Conservation (phyloP, 768 basidiomycete species). For the Rhodosporidiobolus odoratus region DNA sequence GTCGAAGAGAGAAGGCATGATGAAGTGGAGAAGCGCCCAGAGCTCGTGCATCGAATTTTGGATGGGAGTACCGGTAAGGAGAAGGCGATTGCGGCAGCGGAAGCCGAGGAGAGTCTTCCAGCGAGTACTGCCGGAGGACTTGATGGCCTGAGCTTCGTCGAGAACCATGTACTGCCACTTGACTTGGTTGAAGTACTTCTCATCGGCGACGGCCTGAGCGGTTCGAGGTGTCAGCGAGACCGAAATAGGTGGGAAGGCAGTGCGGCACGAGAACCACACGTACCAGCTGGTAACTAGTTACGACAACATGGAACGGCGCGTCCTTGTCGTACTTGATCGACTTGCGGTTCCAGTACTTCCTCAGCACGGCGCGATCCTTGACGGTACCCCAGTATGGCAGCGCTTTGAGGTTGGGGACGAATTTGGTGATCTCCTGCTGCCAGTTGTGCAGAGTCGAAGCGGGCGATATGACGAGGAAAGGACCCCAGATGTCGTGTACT, state of each 20-base stretch:
- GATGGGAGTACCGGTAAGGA: slow-evolving; percentile 95
- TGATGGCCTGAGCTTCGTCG: slow-evolving; percentile 99
- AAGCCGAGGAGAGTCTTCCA: slow-evolving; percentile 97
- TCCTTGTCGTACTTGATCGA: slow-evolving; percentile 91
- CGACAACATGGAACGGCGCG: slow-evolving; percentile 91
- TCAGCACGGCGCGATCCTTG: slow-evolving; percentile 85
- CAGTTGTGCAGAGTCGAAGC: slow-evolving; percentile 97
- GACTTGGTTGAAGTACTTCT: slow-evolving; percentile 93
- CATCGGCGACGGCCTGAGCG: slow-evolving; percentile 80
- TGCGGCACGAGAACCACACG: too few species aligned
- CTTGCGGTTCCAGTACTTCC: slow-evolving; percentile 98
- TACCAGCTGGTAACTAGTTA: slow-evolving; percentile 94
- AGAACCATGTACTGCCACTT: slow-evolving; percentile 99
- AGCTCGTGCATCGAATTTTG: slow-evolving; percentile 99
- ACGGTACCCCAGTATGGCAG: slow-evolving; percentile 98
- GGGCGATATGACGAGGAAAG: slow-evolving; percentile 95
- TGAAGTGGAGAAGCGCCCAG: slow-evolving; percentile 97
- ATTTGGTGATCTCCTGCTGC: slow-evolving; percentile 96
- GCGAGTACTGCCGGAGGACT: slow-evolving; percentile 87
- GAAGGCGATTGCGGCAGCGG: slow-evolving; percentile 87
- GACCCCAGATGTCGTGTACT: slow-evolving; percentile 97
- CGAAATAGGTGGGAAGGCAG: neutral
- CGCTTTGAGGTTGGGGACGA: slow-evolving; percentile 87
- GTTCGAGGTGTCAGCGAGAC: neutral
- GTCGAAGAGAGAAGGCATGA: slow-evolving; percentile 98